Evolutionary conservation across 768 basidiomycete genomes (phyloP), one percentile per base, ranked within the genome.

Genomic region (Lanmaoa rubissima): DNA sequence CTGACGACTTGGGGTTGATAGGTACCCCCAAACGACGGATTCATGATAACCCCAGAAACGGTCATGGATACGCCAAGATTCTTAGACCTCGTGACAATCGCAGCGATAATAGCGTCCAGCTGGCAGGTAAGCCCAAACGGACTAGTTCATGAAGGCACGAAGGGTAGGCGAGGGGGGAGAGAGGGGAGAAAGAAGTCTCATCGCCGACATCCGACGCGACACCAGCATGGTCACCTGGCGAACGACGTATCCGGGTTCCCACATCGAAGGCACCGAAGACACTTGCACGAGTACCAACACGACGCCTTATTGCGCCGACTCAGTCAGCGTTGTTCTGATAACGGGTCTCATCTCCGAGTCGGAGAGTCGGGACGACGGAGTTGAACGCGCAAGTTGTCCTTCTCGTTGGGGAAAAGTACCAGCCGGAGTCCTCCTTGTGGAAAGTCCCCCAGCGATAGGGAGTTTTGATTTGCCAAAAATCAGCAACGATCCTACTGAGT

Each of bases 41-140:
- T 35, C 48, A 14, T 16, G 51, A 55, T 53, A 61, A 49, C 47
- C 59, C 43, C 40, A 49, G 42, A 51, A 28, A 51, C 16, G 34
- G 51, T 26, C 54, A 36, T 64, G 40, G 54, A 52, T 44, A 61
- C 41, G 41, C 54, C 53, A 19, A 53, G 58, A 21, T 51, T 43
- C 32, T 8, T 35, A 40, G 46, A 17, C 35, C 55, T 60, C 16
- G 50, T 51, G 50, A 64, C 46, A 13, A 48, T 42, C 42, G 39
- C 48, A 31, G 56, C 51, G 54, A 35, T 61, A 38, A 24, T 39
- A 19, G 44, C 38, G 11, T 21, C 26, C 31, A 31, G 32, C 19
- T 51, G 36, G 35, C 36, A 45, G 17, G 46, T 31, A 34, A 31
- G 24, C 21, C 47, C 28, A 47, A 40, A 48, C 34, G 7, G 32